Conservation (phyloP, 257 asterid species). For the Avicennia marina region DNA sequence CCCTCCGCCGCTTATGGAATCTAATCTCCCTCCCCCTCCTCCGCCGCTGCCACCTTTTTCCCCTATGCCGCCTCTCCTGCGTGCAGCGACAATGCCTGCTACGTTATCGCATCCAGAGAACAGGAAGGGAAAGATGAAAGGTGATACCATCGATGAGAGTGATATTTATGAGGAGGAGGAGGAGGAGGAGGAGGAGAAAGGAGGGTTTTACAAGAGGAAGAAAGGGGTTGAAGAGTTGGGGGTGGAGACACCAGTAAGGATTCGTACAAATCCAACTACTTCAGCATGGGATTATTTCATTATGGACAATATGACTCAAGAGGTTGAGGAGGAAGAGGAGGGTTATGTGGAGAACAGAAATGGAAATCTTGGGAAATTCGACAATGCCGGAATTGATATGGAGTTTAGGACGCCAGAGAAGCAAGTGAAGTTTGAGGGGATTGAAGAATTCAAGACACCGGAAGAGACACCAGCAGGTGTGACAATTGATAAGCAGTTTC, state of each 20-base stretch:
- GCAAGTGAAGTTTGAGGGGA: slow-evolving; percentile 39
- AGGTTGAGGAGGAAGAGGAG: slow-evolving; percentile 55
- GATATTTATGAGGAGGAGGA: slow-evolving; percentile 33
- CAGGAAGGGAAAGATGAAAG: slow-evolving; percentile 46
- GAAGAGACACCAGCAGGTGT: slow-evolving; percentile 42
- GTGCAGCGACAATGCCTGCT: slow-evolving; percentile 85
- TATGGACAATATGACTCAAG: slow-evolving; percentile 48
- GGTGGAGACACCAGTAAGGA: slow-evolving; percentile 31
- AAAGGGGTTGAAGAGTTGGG: slow-evolving; percentile 36
- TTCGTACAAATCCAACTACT: slow-evolving; percentile 54
- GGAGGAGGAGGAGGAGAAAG: slow-evolving; percentile 44
- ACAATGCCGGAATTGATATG: slow-evolving; percentile 27
- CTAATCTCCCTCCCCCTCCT: slow-evolving; percentile 77
- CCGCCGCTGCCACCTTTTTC: slow-evolving; percentile 86
- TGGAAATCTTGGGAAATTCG: slow-evolving; percentile 28
- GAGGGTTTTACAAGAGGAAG: slow-evolving; percentile 32
- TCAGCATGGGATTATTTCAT: slow-evolving; percentile 91
- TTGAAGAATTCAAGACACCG: slow-evolving; percentile 61
- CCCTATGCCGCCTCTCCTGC: slow-evolving; percentile 64
- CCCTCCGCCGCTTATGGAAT: slow-evolving; percentile 50
- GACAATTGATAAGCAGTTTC: slow-evolving; percentile 43
- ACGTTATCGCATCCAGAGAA: slow-evolving; percentile 37
- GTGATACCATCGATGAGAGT: slow-evolving; percentile 37
- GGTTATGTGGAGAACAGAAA: slow-evolving; percentile 31
- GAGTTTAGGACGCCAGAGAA: slow-evolving; percentile 74